Evolutionary conservation across 306 rosid species (phyloP).

Genomic region (Gillenia trifoliata): DNA sequence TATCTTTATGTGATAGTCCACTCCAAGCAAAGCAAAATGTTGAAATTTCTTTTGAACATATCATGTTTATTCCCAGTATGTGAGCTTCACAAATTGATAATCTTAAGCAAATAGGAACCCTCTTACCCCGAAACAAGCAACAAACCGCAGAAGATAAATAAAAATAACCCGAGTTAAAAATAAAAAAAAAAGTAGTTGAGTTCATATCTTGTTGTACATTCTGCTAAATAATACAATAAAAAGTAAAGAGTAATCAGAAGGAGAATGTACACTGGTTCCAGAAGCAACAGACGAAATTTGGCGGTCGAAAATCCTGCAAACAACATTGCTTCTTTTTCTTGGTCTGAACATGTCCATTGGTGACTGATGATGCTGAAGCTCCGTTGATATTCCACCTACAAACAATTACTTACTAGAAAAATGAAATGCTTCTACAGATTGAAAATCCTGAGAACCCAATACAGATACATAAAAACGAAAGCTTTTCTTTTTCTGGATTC

Average conservation of each 20-base stretch:
- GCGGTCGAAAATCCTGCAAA: constrained; percentile 78
- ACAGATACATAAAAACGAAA: not conserved
- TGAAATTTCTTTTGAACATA: not conserved
- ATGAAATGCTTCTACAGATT: not conserved
- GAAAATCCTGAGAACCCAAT: not conserved
- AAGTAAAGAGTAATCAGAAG: not conserved
- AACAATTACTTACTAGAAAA: not conserved
- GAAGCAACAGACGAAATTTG: constrained; percentile 83
- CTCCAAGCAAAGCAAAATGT: not conserved
- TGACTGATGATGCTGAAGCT: constrained; percentile 25
- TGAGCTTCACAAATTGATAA: not conserved
- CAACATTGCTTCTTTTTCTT: constrained; percentile 54
- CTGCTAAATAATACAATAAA: not conserved
- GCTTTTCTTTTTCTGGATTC: not conserved
- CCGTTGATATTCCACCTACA: constrained; percentile 21
- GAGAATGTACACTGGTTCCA: constrained; percentile 62
- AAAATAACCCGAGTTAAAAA: not conserved
- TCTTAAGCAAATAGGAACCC: not conserved
- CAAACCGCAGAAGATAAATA: not conserved
- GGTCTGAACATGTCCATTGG: constrained; percentile 53
- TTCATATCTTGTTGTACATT: not conserved
- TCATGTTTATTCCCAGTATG: not conserved
- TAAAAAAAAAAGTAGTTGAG: not conserved
- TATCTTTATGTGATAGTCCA: no score
- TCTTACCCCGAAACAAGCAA: no score